Conservation (phyloP, 169 alveolate genomes). For the Plasmodium adleri region DNA sequence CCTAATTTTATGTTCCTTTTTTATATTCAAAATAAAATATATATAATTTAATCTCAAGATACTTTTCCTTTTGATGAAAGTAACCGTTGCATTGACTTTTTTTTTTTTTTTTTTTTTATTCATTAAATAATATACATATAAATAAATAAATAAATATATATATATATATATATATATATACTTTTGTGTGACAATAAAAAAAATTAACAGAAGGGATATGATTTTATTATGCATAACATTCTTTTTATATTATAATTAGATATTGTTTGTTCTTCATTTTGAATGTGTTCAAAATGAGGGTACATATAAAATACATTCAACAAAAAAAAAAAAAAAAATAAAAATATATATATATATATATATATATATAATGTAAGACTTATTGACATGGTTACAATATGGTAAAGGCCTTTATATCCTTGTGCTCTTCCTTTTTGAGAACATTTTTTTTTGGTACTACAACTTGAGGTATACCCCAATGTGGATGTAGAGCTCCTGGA, state of each 20-base stretch:
- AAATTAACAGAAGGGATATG: too few species aligned
- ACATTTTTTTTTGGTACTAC: constrained; percentile 79
- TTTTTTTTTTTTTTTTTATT: too few species aligned
- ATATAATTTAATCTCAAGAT: neutral
- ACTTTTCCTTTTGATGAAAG: too few species aligned
- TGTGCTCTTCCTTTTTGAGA: neutral
- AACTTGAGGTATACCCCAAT: constrained; percentile 93
- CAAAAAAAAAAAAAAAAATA: constrained; percentile 9
- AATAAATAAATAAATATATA: neutral
- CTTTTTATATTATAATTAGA: neutral
- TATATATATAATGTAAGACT: neutral
- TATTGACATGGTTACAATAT: constrained; percentile 5
- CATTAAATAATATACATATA: neutral
- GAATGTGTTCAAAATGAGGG: neutral
- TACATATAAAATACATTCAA: neutral
- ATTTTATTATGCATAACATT: too few species aligned
- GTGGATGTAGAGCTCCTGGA: constrained; percentile 93
- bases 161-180: too few species aligned
- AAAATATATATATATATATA: constrained; percentile 3
- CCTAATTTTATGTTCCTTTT: neutral
- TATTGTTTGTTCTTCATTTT: neutral
- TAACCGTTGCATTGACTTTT: too few species aligned
- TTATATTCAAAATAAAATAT: neutral
- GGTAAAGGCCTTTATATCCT: constrained; percentile 26
- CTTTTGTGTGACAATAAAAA: too few species aligned